Evolutionary conservation across 495 filamentous ascomycete species (phyloP).

Genomic region (Tuber umbilicatum): DNA sequence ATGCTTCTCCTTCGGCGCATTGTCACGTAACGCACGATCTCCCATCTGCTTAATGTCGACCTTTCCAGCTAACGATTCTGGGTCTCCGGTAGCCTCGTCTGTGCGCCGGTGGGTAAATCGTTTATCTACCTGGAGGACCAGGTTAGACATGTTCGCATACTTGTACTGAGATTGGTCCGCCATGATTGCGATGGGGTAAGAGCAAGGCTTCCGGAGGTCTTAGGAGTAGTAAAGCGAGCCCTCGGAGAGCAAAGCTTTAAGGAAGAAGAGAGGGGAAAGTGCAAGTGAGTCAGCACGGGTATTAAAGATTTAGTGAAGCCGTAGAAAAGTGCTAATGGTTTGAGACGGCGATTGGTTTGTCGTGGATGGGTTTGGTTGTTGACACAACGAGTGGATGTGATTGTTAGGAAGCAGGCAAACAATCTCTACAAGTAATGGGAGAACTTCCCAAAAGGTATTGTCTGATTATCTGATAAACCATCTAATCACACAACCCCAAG

Average conservation of each 20-base stretch:
- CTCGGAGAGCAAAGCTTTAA: not conserved
- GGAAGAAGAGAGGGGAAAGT: not conserved
- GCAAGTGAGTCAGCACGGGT: not conserved
- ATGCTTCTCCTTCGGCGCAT: constrained; percentile 67
- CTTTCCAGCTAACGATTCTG: constrained; percentile 90
- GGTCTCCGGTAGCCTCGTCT: constrained; percentile 94
- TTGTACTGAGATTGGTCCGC: constrained; percentile 95
- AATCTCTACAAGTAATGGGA: not conserved
- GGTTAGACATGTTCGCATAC: constrained; percentile 99
- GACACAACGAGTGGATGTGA: not conserved
- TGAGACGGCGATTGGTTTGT: not conserved
- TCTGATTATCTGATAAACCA: too few relatives aligned
- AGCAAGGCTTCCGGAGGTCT: not conserved
- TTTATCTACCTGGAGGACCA: constrained; percentile 98
- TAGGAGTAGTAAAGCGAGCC: not conserved
- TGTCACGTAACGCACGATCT: constrained; percentile 66
- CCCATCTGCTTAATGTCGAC: constrained; percentile 95
- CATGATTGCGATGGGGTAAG: constrained; percentile 51
- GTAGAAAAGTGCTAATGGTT: not conserved
- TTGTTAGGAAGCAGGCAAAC: not conserved
- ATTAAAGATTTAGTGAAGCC: not conserved
- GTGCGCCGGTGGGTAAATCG: constrained; percentile 78
- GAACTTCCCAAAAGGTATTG: too few relatives aligned
- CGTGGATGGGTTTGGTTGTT: not conserved
- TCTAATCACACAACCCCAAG: too few relatives aligned